These are phyloP conservation scores for Populus alba DNA, from an alignment of 345 rosid species.

Conservation along the genomic window DNA sequence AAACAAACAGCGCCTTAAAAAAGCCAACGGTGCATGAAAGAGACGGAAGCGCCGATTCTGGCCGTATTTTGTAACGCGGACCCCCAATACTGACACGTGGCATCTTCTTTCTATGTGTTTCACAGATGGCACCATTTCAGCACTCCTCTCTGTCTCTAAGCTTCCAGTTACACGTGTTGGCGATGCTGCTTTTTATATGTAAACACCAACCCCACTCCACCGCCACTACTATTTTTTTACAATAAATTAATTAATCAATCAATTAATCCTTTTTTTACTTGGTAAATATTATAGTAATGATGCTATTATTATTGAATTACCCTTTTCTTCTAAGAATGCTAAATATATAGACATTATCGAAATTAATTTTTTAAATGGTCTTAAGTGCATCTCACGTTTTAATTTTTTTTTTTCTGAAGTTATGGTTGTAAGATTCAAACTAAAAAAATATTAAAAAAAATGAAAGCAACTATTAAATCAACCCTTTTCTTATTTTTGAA, in stretches of 20 bases:
- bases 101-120: slow-evolving; percentile 18
- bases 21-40: slow-evolving; percentile 17
- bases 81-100: slow-evolving; percentile 39
- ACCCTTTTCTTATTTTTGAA: no score
- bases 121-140: slow-evolving; percentile 7
- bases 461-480: no score
- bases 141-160: neutral
- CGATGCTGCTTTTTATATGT: neutral
- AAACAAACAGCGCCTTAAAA: neutral
- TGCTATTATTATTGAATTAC: no score
- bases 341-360: no score
- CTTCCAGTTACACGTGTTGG: slow-evolving; percentile 1
- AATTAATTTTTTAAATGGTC: no score
- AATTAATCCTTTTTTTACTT: neutral
- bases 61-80: neutral
- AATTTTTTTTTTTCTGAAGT: no score
- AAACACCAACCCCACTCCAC: neutral
- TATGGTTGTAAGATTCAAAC: no score
- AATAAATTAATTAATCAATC: neutral
- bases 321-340: neutral
- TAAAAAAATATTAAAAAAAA: no score
- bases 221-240: neutral
- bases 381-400: no score
- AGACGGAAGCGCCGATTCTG: slow-evolving; percentile 6
- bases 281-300: no score